Base-by-base conservation (phyloP, 768 basidiomycete genomes). In the Hericium coralloides region DNA sequence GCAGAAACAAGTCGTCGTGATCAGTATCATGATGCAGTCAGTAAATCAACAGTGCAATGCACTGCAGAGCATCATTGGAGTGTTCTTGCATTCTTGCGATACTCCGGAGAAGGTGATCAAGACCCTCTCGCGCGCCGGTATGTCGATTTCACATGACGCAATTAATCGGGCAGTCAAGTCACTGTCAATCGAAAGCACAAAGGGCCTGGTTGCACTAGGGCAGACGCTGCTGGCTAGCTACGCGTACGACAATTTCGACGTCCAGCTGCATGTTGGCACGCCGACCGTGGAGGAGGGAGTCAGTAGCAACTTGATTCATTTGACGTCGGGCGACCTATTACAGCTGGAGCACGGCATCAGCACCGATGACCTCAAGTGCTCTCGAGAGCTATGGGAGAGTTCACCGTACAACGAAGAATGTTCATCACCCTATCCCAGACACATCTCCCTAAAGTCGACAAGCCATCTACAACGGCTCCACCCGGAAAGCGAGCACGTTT, bases 11-110 rank as follows among this genome's bases (percentile, higher is more conserved):
- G 59, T 67, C 4, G 58, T 66, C 4, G 58, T 64, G 9, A 59
- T 71, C 14, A 67, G 64, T 39, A 64, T 69, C 12, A 55, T 70
- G 41, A 54, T 69, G 60, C 66, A 71, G 12, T 64, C 62, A 48
- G 50, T 53, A 20, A 68, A 69, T 55, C 62, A 64, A 39, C 36
- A 58, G 6, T 66, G 65, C 39, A 68, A 70, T 51, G 53, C 57
- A 7, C 55, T 70, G 2, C 65, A n/a, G 49, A 64, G 57, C 23
- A 25, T 68, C 17, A 52, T 70, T 4, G 66, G 71, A 0, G 56
- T 73, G 6, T 72, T 71, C 48, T 54, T 68, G 12, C 70, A 72
- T 49, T 63, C 66, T 2, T 55, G 56, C n/a, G 38, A 57, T 22
- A 62, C 66, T 3, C 67, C 69, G 2, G 59, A 70, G 45, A 59